Conservation (phyloP, 2,329 filamentous ascomycete genomes). For the Xylariaceae sp. region DNA sequence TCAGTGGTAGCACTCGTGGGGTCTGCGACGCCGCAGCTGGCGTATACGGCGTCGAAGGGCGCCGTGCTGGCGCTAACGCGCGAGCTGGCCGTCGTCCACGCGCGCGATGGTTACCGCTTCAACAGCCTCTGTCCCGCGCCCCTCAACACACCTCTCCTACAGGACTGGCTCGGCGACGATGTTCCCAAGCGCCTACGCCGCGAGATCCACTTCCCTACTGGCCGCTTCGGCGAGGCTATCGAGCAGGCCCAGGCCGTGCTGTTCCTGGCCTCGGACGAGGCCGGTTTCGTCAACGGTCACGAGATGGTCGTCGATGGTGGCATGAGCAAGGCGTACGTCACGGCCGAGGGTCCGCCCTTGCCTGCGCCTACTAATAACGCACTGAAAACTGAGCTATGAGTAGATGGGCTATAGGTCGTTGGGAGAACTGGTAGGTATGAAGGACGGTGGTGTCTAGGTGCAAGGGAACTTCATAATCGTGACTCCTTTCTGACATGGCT, state of each 20-base stretch:
- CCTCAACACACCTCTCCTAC: conserved; percentile 86
- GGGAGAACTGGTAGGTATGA: too few relatives aligned
- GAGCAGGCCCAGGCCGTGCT: conserved; percentile 90
- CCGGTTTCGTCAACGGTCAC: conserved; percentile 85
- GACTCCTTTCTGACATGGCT: too few relatives aligned
- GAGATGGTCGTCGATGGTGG: conserved; percentile 97
- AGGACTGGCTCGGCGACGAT: conserved; percentile 93
- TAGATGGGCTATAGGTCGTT: neutral
- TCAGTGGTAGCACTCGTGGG: conserved; percentile 87
- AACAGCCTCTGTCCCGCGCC: conserved; percentile 90
- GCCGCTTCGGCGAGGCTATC: conserved; percentile 89
- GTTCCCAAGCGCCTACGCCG: conserved; percentile 76
- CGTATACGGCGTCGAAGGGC: conserved; percentile 93
- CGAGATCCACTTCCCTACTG: conserved; percentile 86
- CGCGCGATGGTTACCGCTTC: conserved; percentile 85
- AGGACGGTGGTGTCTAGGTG: too few relatives aligned
- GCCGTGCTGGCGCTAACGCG: conserved; percentile 88
- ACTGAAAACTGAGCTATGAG: conserved; percentile 49
- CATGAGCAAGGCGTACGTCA: conserved; percentile 90
- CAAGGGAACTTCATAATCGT: too few relatives aligned
- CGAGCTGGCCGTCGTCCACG: conserved; percentile 90
- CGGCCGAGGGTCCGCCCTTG: conserved; percentile 61
- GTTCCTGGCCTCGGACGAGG: conserved; percentile 85
- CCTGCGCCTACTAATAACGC: conserved; percentile 63
- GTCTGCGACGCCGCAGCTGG: conserved; percentile 83